Base-by-base conservation (phyloP, 768 basidiomycete genomes). In the Basidioascus undulatus region DNA sequence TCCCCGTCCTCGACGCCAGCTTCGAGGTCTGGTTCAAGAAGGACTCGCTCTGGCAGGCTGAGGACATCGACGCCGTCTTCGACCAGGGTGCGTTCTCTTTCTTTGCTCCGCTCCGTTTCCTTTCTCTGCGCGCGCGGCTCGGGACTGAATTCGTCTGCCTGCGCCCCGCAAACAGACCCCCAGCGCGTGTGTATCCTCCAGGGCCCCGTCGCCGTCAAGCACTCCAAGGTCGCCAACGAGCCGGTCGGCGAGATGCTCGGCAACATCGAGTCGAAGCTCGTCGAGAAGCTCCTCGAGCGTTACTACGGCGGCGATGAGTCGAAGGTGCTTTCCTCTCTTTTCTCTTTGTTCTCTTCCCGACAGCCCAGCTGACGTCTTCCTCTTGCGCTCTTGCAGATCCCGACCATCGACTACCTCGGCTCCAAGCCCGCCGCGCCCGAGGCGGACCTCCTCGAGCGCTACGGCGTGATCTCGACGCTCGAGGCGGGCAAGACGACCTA, bases 11-110 rank as follows among this genome's bases (percentile, higher is more conserved):
- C 39, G 87, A 94, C 56, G 72, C 75, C 18, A 73, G 61, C 49
- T 96, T 96, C 54, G 83, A 87, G 56, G 86, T 96, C 39, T 98
- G 92, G 92, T 96, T 98, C 65, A 96, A 98, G 70, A 98, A 98
- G 76, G 89, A 94, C 57, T 96, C 89, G 6, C 71, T 96, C 10
- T 94, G 89, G 87, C 79, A 80, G 31, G 80, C 84, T 3, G 89
- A 94, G 59, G 92, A 98, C 57, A 86, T 94, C 48, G 92, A 96
- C 46, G 89, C 87, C 12, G 86, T 98, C 32, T 92, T 96, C 54
- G 92, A 96, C 61, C 84, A 89, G 61, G n/a, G n/a, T n/a, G n/a
- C n/a, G n/a, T n/a, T n/a, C n/a, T n/a, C n/a, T n/a, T n/a, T n/a
- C n/a, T n/a, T n/a, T n/a, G n/a, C n/a, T n/a, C n/a, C n/a, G n/a